These are phyloP conservation scores for Harringtonia aguacate DNA, from an alignment of 2,329 filamentous ascomycete species.

Conservation along the genomic window DNA sequence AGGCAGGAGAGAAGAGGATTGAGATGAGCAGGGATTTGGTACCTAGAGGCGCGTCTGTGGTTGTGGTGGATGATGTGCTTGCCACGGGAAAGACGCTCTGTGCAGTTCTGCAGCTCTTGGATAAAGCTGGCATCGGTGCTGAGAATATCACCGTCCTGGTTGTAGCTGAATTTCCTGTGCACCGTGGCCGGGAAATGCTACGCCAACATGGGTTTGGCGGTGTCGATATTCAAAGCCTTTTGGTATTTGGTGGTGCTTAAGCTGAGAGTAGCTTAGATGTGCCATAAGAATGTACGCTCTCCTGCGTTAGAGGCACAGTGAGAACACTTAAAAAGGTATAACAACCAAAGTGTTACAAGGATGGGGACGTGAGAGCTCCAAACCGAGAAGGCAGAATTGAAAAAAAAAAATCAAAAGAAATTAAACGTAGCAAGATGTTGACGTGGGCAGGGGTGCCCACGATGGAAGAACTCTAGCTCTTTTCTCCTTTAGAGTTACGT, in stretches of 20 bases:
- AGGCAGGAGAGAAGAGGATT: slow-evolving; percentile 23
- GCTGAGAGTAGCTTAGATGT: too few relatives aligned
- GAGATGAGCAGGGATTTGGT: slow-evolving; percentile 38
- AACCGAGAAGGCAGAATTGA: too few relatives aligned
- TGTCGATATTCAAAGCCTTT: slow-evolving; percentile 38
- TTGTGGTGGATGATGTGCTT: slow-evolving; percentile 52
- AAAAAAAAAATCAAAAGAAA: too few relatives aligned
- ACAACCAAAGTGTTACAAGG: too few relatives aligned
- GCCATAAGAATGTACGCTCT: too few relatives aligned
- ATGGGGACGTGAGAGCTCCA: too few relatives aligned
- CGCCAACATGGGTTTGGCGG: slow-evolving; percentile 35
- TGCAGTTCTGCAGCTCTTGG: slow-evolving; percentile 38
- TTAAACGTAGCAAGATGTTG: too few relatives aligned
- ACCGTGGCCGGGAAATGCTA: slow-evolving; percentile 38
- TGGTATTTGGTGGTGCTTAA: slow-evolving; percentile 32
- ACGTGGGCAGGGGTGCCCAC: too few relatives aligned
- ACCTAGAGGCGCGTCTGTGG: slow-evolving; percentile 26
- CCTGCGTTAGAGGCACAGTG: too few relatives aligned
- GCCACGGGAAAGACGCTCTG: slow-evolving; percentile 43
- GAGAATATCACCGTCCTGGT: slow-evolving; percentile 14
- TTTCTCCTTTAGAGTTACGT: too few relatives aligned
- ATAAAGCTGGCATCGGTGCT: slow-evolving; percentile 26
- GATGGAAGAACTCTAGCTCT: too few relatives aligned
- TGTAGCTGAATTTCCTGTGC: slow-evolving; percentile 46
- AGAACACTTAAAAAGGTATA: too few relatives aligned